phyloP scores from a whole-genome alignment of 352 stramenopile genomes.

The Globisporangium spiculum region DNA sequence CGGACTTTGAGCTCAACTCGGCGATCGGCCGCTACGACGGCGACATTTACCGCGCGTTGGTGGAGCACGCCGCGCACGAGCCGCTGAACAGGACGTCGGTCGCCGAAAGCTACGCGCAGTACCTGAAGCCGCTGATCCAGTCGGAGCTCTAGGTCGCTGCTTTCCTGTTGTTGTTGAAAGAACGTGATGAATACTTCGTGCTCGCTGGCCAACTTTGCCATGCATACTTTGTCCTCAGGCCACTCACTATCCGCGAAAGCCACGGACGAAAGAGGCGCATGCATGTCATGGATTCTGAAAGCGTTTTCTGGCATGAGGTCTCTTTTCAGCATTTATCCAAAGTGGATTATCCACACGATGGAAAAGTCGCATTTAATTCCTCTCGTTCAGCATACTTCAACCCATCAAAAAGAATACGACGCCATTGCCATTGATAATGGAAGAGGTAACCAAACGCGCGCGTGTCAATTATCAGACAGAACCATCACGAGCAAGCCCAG shows the following conservation, averaged over 20 bases:
- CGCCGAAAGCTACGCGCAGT: slow-evolving; percentile 52
- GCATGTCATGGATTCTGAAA: too few species aligned
- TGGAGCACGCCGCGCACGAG: slow-evolving; percentile 42
- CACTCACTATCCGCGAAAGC: too few species aligned
- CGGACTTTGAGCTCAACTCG: slow-evolving; percentile 65
- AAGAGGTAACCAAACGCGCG: background rate
- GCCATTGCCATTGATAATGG: background rate
- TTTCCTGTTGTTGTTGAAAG: background rate
- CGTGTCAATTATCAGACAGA: slow-evolving; percentile 9
- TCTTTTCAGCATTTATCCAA: too few species aligned
- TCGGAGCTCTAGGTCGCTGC: slow-evolving; percentile 24
- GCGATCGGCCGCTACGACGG: slow-evolving; percentile 70
- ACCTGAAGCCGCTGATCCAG: slow-evolving; percentile 41
- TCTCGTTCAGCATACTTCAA: background rate
- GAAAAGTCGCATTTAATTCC: background rate
- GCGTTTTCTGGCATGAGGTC: too few species aligned
- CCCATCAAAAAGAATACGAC: background rate
- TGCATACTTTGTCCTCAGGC: too few species aligned
- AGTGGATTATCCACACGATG: too few species aligned
- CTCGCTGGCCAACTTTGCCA: too few species aligned
- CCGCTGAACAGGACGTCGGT: slow-evolving; percentile 60
- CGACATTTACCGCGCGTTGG: slow-evolving; percentile 65
- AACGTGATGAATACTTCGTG: background rate
- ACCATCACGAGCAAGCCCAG: background rate
- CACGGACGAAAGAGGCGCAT: too few species aligned